phyloP scores from a whole-genome alignment of 345 rosid genomes.

The Abelmoschus esculentus region DNA sequence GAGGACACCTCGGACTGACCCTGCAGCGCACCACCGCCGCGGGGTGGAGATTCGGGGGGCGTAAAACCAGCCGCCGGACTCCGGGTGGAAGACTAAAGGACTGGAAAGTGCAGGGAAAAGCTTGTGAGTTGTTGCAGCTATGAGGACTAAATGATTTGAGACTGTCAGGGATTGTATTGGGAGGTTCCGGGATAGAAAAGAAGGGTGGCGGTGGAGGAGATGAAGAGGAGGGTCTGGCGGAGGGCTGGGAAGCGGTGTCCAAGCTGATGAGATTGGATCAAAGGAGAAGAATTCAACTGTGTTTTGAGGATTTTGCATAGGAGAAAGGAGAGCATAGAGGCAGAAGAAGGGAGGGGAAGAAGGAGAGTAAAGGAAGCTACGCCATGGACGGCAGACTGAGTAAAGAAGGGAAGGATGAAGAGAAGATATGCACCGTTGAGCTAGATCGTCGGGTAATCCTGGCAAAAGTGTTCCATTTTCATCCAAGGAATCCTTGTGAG shows the following conservation, averaged over 20 bases:
- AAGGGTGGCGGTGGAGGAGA: constrained; percentile 48
- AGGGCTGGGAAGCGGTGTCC: constrained; percentile 40
- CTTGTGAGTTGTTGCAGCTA: constrained; percentile 33
- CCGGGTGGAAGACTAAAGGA: constrained; percentile 41
- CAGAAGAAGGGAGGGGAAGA: constrained; percentile 41
- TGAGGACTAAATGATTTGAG: constrained; percentile 29
- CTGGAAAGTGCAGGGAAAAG: constrained; percentile 41
- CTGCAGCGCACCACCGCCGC: constrained; percentile 47
- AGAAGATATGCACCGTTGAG: constrained; percentile 33
- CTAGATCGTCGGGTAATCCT: constrained; percentile 48
- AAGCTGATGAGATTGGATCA: constrained; percentile 36
- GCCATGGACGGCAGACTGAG: constrained; percentile 48
- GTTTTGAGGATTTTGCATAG: constrained; percentile 4
- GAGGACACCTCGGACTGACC: constrained; percentile 25
- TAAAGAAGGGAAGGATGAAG: constrained; percentile 33
- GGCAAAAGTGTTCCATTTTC: constrained; percentile 8
- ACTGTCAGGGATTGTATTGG: constrained; percentile 40
- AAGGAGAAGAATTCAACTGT: constrained; percentile 27
- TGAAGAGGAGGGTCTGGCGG: constrained; percentile 26
- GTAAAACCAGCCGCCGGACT: constrained; percentile 22
- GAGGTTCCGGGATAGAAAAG: constrained; percentile 32
- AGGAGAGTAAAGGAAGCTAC: constrained; percentile 44
- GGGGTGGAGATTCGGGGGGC: constrained; percentile 35
- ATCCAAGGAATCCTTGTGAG: neutral
- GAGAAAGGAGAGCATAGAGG: constrained; percentile 33